Percentiles rank a stretch among this genome's conserved stretches.
Evolutionary conservation across 2,329 filamentous ascomycete genomes (phyloP).

Genomic region (Pestalotiopsis sp.): DNA sequence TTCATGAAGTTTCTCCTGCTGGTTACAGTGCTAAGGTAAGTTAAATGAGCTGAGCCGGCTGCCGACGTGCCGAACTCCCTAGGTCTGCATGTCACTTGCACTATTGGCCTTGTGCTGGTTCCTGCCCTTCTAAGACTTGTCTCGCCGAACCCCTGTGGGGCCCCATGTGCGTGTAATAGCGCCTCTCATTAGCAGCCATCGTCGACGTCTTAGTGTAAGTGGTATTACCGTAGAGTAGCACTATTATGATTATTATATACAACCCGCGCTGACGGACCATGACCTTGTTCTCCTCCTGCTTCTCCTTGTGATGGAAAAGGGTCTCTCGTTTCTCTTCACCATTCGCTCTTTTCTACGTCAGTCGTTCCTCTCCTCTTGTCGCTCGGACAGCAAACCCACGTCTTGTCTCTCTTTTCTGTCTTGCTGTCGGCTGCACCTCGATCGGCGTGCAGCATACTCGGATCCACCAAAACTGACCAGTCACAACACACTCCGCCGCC

Average conservation of each 20-base stretch:
- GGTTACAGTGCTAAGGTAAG: neutral
- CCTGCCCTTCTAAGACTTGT: neutral
- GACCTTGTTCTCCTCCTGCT: neutral
- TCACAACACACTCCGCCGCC: neutral
- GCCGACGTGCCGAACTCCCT: neutral
- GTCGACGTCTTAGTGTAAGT: too few relatives aligned
- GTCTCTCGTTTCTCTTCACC: neutral
- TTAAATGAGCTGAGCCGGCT: neutral
- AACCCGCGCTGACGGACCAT: neutral
- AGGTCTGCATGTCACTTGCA: neutral
- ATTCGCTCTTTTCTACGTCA: neutral
- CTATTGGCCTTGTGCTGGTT: neutral
- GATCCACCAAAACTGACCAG: constrained; percentile 10
- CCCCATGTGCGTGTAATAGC: neutral
- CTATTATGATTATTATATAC: neutral
- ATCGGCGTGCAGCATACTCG: constrained; percentile 2
- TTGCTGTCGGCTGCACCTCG: constrained; percentile 3
- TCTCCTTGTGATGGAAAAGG: neutral
- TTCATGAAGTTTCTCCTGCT: neutral
- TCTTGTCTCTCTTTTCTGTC: neutral
- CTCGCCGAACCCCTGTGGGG: constrained; percentile 5
- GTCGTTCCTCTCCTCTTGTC: neutral
- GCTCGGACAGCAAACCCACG: neutral
- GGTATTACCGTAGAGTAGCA: too few relatives aligned
- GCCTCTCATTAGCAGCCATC: too few relatives aligned